Conservation (phyloP, 768 basidiomycete genomes). For the Kwoniella sp. region DNA sequence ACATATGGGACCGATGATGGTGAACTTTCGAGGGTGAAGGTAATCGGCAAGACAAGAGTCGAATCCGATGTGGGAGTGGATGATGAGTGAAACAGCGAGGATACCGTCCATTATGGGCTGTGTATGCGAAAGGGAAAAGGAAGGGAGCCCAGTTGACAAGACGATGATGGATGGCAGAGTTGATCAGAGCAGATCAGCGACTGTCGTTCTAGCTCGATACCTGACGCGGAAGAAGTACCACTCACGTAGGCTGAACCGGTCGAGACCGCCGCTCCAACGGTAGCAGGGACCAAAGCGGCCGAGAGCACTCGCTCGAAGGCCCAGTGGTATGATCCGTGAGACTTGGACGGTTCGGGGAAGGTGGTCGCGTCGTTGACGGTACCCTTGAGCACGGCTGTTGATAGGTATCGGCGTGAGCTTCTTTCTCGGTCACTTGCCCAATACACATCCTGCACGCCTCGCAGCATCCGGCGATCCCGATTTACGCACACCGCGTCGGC, state of each 20-base stretch:
- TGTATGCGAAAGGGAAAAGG: background rate
- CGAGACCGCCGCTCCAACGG: constrained; percentile 77
- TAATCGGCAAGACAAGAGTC: constrained; percentile 72
- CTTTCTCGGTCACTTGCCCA: too few relatives aligned
- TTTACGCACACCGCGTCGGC: too few relatives aligned
- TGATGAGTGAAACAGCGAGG: constrained; percentile 76
- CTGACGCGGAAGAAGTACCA: constrained; percentile 1
- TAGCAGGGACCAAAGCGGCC: constrained; percentile 80
- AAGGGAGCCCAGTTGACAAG: background rate
- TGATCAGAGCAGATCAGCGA: background rate
- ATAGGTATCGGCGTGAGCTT: too few relatives aligned
- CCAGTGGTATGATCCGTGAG: constrained; percentile 86
- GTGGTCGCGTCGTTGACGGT: constrained; percentile 91
- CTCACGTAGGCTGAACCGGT: constrained; percentile 62
- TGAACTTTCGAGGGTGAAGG: constrained; percentile 88
- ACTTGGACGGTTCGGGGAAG: constrained; percentile 74
- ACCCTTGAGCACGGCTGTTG: constrained; percentile 74
- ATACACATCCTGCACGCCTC: too few relatives aligned
- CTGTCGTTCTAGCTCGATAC: too few relatives aligned
- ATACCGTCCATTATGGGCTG: constrained; percentile 80
- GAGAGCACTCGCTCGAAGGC: constrained; percentile 90
- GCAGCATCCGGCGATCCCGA: too few relatives aligned
- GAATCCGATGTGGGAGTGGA: constrained; percentile 95
- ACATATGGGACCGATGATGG: constrained; percentile 63
- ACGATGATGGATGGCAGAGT: background rate